Evolutionary conservation across 1,139 yeast genomes (phyloP).

Genomic region (Pichia kudriavzevii): DNA sequence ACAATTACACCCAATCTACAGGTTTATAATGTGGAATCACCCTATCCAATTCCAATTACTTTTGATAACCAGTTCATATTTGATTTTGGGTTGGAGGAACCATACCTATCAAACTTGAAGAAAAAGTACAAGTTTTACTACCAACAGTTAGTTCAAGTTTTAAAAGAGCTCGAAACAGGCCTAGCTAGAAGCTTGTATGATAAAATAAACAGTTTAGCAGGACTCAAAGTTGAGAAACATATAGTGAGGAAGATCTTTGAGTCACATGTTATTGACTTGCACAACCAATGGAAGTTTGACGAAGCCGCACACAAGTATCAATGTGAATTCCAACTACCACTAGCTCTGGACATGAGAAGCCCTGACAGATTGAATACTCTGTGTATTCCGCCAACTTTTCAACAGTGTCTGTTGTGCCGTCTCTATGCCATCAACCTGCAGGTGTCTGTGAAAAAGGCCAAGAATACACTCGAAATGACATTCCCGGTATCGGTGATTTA

Average conservation of each 20-base stretch:
- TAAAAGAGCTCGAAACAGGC: conserved; percentile 7
- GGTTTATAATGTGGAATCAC: conserved; percentile 17
- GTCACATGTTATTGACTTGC: conserved; percentile 11
- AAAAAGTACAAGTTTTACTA: conserved; percentile 10
- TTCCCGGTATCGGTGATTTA: conserved; percentile 9
- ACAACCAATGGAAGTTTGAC: conserved; percentile 8
- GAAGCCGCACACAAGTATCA: conserved; percentile 6
- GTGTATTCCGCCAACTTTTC: conserved; percentile 20
- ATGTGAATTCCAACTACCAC: conserved; percentile 14
- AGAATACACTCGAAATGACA: conserved; percentile 2
- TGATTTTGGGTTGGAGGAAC: conserved; percentile 9
- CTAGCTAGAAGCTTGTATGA: conserved; percentile 11
- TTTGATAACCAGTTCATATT: conserved; percentile 17
- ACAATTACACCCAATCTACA: conserved; percentile 13
- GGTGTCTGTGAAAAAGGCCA: conserved; percentile 10
- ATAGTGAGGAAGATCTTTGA: conserved; percentile 13
- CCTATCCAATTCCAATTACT: conserved; percentile 19
- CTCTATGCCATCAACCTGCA: conserved; percentile 15
- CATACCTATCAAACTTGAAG: conserved; percentile 10
- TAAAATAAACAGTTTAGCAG: conserved; percentile 10
- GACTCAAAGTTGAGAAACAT: conserved; percentile 1
- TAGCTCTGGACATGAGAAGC: conserved; percentile 10
- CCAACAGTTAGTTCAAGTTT: conserved; percentile 8
- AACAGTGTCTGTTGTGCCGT: conserved; percentile 20
- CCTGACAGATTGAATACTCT: conserved; percentile 5